phyloP scores from a whole-genome alignment of 1,284 basidiomycete genomes.

The Heterobasidion annosum region DNA sequence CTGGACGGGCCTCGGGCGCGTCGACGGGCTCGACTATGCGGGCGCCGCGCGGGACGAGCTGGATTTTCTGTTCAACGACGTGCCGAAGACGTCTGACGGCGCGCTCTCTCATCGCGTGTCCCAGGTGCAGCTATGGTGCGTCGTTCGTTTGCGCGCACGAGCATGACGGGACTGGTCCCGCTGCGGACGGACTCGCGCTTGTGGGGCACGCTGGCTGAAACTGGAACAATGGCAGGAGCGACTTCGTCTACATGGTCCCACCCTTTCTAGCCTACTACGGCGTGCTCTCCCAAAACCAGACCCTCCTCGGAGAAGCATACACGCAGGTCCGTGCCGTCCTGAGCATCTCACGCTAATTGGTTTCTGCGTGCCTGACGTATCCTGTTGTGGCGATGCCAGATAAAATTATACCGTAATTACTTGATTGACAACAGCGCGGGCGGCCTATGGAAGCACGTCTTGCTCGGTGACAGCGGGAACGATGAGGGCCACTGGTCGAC shows the following conservation, averaged over 20 bases:
- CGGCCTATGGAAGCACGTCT: constrained; percentile 66
- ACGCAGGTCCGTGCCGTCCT: constrained; percentile 27
- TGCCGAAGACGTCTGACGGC: constrained; percentile 63
- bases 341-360: too few species aligned
- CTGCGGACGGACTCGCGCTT: too few species aligned
- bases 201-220: too few species aligned
- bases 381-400: constrained; percentile 25
- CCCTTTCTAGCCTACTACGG: constrained; percentile 92
- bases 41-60: constrained; percentile 67
- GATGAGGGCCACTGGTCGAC: constrained; percentile 71
- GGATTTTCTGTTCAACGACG: constrained; percentile 50
- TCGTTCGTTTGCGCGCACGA: constrained; percentile 1
- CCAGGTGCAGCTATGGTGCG: constrained; percentile 65
- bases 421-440: constrained; percentile 37
- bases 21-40: constrained; percentile 34
- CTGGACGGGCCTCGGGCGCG: constrained; percentile 39
- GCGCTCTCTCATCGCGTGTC: constrained; percentile 73
- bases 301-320: constrained; percentile 64
- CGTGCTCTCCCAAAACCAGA: constrained; percentile 55
- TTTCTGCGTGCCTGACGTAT: not conserved
- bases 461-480: constrained; percentile 34
- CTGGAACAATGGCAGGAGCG: constrained; percentile 38
- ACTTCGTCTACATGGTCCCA: constrained; percentile 84
- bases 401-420: constrained; percentile 65
- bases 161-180: not conserved